Evolutionary conservation across 192 early-diverging fungal genomes (phyloP).

Genomic region (Podochytrium sp.): DNA sequence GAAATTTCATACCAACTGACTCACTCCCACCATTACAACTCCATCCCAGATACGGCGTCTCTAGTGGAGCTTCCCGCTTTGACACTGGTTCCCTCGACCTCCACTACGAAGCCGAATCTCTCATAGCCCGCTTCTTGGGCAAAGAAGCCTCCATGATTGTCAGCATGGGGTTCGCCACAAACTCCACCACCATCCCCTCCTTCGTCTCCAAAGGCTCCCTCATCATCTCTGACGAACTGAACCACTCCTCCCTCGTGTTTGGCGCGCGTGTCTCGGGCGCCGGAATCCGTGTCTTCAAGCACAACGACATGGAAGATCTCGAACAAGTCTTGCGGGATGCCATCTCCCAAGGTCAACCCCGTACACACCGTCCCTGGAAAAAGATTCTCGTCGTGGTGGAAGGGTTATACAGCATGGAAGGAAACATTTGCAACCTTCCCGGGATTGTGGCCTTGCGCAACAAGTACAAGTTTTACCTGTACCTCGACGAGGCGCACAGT

Average conservation of each 20-base stretch:
- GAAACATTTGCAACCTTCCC: slow-evolving; percentile 85
- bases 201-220: slow-evolving; percentile 83
- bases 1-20: background rate
- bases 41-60: slow-evolving; percentile 61
- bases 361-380: slow-evolving; percentile 98
- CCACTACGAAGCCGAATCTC: slow-evolving; percentile 77
- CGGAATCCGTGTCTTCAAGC: slow-evolving; percentile 89
- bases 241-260: slow-evolving; percentile 93
- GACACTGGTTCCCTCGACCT: slow-evolving; percentile 76
- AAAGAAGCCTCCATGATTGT: slow-evolving; percentile 84
- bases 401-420: slow-evolving; percentile 98
- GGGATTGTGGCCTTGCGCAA: slow-evolving; percentile 86
- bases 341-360: slow-evolving; percentile 94
- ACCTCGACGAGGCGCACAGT: slow-evolving; percentile 97
- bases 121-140: slow-evolving; percentile 90
- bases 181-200: slow-evolving; percentile 91
- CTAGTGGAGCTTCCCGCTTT: slow-evolving; percentile 64
- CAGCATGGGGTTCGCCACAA: slow-evolving; percentile 97
- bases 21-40: background rate
- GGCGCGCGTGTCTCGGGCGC: slow-evolving; percentile 92
- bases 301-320: slow-evolving; percentile 85
- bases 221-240: slow-evolving; percentile 94
- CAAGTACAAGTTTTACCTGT: slow-evolving; percentile 94
- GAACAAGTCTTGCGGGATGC: slow-evolving; percentile 80
- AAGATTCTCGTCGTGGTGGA: slow-evolving; percentile 97